Evolutionary conservation across 306 rosid species (phyloP).

Genomic region (Ziziphus jujuba): DNA sequence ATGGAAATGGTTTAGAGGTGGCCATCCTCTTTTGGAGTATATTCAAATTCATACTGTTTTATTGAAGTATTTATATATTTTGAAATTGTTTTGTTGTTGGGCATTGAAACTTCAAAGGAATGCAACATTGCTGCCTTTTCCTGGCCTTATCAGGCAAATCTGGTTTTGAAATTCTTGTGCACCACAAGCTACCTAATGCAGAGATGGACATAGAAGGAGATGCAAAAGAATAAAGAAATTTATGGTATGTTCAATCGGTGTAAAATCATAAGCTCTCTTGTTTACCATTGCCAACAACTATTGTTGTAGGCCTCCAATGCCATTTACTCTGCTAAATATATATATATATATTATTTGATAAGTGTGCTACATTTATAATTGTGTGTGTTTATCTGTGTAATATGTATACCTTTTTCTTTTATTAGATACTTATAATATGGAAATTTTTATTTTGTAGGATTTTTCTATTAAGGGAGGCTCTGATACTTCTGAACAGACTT

Average conservation of each 20-base stretch:
- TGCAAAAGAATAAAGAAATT: no score
- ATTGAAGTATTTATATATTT: neutral
- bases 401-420: no score
- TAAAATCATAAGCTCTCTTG: no score
- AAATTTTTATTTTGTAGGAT: slow-evolving; percentile 53
- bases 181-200: slow-evolving; percentile 46
- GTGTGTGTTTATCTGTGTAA: no score
- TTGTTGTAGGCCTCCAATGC: no score
- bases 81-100: slow-evolving; percentile 40
- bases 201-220: neutral
- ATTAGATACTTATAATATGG: neutral
- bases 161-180: slow-evolving; percentile 72
- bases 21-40: neutral
- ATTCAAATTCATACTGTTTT: neutral
- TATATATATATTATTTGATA: no score
- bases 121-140: slow-evolving; percentile 74
- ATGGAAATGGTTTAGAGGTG: slow-evolving; percentile 60
- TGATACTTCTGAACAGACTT: slow-evolving; percentile 80
- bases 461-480: slow-evolving; percentile 78
- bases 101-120: slow-evolving; percentile 61
- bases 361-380: no score
- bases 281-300: no score
- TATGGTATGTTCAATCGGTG: slow-evolving; percentile 12
- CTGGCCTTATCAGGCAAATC: slow-evolving; percentile 76
- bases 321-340: no score